phyloP scores from a whole-genome alignment of 805 yeast genomes.

The Metschnikowia henanensis region DNA sequence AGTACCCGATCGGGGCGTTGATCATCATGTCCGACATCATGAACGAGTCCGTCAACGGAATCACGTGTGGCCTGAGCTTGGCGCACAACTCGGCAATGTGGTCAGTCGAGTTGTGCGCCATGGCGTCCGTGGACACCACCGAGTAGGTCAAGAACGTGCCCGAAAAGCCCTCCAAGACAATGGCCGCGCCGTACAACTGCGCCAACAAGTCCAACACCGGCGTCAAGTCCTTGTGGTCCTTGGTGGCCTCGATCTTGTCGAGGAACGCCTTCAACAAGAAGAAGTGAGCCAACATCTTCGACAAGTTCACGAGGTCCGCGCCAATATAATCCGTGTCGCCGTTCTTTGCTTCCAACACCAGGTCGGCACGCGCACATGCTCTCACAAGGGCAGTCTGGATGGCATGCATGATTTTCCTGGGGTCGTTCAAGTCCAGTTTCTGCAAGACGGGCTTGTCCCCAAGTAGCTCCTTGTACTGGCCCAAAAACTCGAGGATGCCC shows the following conservation, averaged over 20 bases:
- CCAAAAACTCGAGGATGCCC: conserved; percentile 46
- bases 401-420: conserved; percentile 23
- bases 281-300: conserved; percentile 52
- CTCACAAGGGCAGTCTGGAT: conserved; percentile 41
- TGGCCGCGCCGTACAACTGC: conserved; percentile 55
- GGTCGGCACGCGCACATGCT: conserved; percentile 31
- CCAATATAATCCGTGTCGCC: conserved; percentile 49
- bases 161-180: conserved; percentile 64
- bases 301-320: conserved; percentile 44
- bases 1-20: conserved; percentile 79
- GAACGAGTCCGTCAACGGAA: conserved; percentile 83
- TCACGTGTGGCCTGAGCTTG: conserved; percentile 60
- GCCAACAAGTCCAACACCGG: conserved; percentile 55
- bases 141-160: conserved; percentile 69
- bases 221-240: conserved; percentile 41
- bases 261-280: conserved; percentile 44
- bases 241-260: conserved; percentile 33
- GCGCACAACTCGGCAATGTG: conserved; percentile 33
- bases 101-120: conserved; percentile 46
- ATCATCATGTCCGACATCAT: conserved; percentile 77
- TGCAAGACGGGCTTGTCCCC: conserved; percentile 33
- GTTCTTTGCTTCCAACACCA: conserved; percentile 31
- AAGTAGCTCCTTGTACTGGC: conserved; percentile 26
- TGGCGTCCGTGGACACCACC: conserved; percentile 50
- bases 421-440: conserved; percentile 21